These are phyloP conservation scores for Xylaria sp. DNA, from an alignment of 2,329 filamentous ascomycete genomes.

Conservation along the genomic window DNA sequence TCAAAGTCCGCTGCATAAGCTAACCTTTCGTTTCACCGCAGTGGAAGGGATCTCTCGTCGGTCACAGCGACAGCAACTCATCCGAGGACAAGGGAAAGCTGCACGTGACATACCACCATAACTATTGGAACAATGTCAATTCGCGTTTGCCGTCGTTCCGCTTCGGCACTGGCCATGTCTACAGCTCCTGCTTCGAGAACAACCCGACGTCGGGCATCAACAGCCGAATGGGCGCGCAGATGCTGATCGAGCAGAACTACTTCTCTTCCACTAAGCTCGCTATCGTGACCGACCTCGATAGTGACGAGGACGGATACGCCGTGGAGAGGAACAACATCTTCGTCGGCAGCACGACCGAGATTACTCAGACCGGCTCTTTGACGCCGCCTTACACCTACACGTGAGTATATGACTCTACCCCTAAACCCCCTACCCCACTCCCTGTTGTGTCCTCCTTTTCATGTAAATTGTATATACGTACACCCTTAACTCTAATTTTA, in stretches of 20 bases:
- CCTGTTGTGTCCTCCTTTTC: no score
- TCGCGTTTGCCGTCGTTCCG: slow-evolving; percentile 67
- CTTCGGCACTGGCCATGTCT: slow-evolving; percentile 68
- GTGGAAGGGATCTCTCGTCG: slow-evolving; percentile 63
- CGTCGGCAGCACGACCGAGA: slow-evolving; percentile 42
- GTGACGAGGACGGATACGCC: slow-evolving; percentile 51
- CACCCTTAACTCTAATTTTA: not conserved
- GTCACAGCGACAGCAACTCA: slow-evolving; percentile 64
- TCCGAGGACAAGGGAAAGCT: slow-evolving; percentile 66
- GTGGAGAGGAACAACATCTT: slow-evolving; percentile 53
- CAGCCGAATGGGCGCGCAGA: slow-evolving; percentile 57
- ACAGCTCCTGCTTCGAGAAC: slow-evolving; percentile 57
- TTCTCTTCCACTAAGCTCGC: slow-evolving; percentile 52
- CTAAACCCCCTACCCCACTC: no score
- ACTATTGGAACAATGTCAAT: slow-evolving; percentile 69
- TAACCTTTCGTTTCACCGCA: not conserved
- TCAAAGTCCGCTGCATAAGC: not conserved
- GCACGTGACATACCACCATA: slow-evolving; percentile 69
- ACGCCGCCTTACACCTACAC: slow-evolving; percentile 46
- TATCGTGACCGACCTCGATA: slow-evolving; percentile 51
- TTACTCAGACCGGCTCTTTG: slow-evolving; percentile 44
- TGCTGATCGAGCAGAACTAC: slow-evolving; percentile 58
- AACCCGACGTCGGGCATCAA: slow-evolving; percentile 54
- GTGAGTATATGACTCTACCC: no score
- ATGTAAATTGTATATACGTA: not conserved